Conservation (phyloP, 2,329 filamentous ascomycete species). For the Exophiala xenobiotica region DNA sequence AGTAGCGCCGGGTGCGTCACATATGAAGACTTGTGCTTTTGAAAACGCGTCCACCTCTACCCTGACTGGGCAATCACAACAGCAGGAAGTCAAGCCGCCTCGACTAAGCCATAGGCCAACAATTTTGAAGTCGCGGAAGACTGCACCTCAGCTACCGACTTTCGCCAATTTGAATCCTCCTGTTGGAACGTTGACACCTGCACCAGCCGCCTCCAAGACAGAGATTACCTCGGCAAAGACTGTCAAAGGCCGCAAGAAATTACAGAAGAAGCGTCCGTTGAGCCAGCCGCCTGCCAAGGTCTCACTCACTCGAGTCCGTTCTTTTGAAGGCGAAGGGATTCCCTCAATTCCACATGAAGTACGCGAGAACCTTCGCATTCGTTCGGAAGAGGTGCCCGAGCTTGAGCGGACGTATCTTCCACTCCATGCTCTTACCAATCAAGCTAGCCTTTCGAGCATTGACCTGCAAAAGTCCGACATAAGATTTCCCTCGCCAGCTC, state of each 20-base stretch:
- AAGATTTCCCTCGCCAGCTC: slow-evolving; percentile 28
- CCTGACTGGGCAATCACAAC: background rate
- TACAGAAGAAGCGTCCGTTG: slow-evolving; percentile 29
- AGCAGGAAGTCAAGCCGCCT: background rate
- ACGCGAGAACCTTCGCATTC: slow-evolving; percentile 26
- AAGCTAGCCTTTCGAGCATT: slow-evolving; percentile 20
- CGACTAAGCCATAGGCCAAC: slow-evolving; percentile 1
- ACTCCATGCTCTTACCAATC: slow-evolving; percentile 8
- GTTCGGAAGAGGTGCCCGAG: slow-evolving; percentile 28
- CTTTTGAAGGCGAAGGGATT: slow-evolving; percentile 20
- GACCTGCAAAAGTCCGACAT: slow-evolving; percentile 16
- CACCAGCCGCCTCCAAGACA: background rate
- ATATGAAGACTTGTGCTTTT: background rate
- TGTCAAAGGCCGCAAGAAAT: slow-evolving; percentile 20
- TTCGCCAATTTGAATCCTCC: slow-evolving; percentile 12
- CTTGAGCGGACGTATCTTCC: slow-evolving; percentile 26
- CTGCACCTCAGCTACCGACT: slow-evolving; percentile 10
- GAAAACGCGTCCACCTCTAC: slow-evolving; percentile 1
- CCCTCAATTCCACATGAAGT: slow-evolving; percentile 22
- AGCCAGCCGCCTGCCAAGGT: slow-evolving; percentile 16
- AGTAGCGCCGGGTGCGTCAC: slow-evolving; percentile 1
- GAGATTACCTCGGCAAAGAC: slow-evolving; percentile 1
- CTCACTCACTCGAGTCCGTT: slow-evolving; percentile 21
- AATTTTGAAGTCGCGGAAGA: slow-evolving; percentile 22
- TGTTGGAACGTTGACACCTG: background rate